Base-by-base conservation (phyloP, 805 yeast species). In the Candida xiaguanensis region DNA sequence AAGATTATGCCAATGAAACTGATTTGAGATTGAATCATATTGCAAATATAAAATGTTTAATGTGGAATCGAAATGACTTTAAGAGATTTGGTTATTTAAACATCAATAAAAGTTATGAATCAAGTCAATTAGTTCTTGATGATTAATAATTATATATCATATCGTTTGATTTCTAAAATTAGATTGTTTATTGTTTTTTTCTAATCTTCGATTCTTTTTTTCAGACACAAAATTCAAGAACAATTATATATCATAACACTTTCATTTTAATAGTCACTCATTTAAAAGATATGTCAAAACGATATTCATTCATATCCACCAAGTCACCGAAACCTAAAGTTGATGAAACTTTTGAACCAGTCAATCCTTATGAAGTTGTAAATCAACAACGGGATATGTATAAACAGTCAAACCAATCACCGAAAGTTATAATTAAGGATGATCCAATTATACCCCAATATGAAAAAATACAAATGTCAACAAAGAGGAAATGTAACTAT, bases 391-490 rank as follows among this genome's bases (percentile, higher is more conserved):
- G 47, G 9, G 59, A 55, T n/a, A 34, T 53, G 43, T 50, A 41
- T 38, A 59, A 48, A 34, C 44, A 47, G 17, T 6, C 14, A 8
- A 40, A 47, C 44, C 42, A 50, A 28, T 35, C 59, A 13, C 59
- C 59, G 29, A 56, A 54, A 31, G 48, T 62, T 16, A 51, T 65
- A 37, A 60, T 63, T 30, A 48, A 63, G 37, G 70, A 64, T 37
- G 63, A 62, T 40, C 71, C 72, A 1, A 42, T 50, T 16, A 59
- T 65, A 15, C 72, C 73, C 11, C 38, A 55, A 22, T 68, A 61
- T 44, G 47, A 53, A 11, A 56, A 63, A 44, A 62, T 58, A 38
- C 44, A 51, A 6, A 43, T 45, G 13, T 58, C 55, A 45, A 44
- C 43, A 19, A 52, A 53, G 31, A 50, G 47, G 24, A 49, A 51